These are phyloP conservation scores for Cryptococcus amylolentus DNA, from an alignment of 1,284 basidiomycete genomes.

Conservation along the genomic window DNA sequence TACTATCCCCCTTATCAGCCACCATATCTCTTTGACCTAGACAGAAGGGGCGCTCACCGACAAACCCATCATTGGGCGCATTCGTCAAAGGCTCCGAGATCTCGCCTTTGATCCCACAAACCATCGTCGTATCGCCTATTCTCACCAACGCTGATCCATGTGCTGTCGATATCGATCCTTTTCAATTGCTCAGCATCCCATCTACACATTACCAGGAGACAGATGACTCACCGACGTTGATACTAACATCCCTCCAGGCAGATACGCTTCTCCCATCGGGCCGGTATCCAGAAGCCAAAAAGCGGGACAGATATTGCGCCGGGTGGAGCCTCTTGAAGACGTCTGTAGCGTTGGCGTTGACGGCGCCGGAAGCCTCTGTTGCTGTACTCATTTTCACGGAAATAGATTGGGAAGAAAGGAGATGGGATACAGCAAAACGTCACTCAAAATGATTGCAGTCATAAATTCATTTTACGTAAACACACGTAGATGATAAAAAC, in stretches of 20 bases:
- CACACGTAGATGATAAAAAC: too few relatives aligned
- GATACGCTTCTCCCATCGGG: slow-evolving; percentile 68
- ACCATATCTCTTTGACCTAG: background rate
- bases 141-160: slow-evolving; percentile 84
- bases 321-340: slow-evolving; percentile 81
- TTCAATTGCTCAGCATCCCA: background rate
- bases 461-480: too few relatives aligned
- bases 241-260: slow-evolving; percentile 66
- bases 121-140: slow-evolving; percentile 83
- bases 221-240: slow-evolving; percentile 62
- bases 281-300: slow-evolving; percentile 65
- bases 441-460: too few relatives aligned
- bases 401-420: too few relatives aligned
- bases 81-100: slow-evolving; percentile 81
- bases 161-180: slow-evolving; percentile 84
- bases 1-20: slow-evolving; percentile 51
- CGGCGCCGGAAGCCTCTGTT: too few relatives aligned
- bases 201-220: background rate
- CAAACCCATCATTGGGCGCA: slow-evolving; percentile 67
- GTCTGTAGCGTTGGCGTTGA: slow-evolving; percentile 31
- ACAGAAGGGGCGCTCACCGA: slow-evolving; percentile 59
- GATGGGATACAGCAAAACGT: too few relatives aligned
- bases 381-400: too few relatives aligned
- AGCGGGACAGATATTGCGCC: slow-evolving; percentile 71
- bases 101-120: slow-evolving; percentile 93